A percentile compares a stretch with the other conserved stretches of the same genome.
These are phyloP conservation scores for Emmonsiellopsis sp. DNA, from an alignment of 2,329 filamentous ascomycete genomes.

Conservation along the genomic window DNA sequence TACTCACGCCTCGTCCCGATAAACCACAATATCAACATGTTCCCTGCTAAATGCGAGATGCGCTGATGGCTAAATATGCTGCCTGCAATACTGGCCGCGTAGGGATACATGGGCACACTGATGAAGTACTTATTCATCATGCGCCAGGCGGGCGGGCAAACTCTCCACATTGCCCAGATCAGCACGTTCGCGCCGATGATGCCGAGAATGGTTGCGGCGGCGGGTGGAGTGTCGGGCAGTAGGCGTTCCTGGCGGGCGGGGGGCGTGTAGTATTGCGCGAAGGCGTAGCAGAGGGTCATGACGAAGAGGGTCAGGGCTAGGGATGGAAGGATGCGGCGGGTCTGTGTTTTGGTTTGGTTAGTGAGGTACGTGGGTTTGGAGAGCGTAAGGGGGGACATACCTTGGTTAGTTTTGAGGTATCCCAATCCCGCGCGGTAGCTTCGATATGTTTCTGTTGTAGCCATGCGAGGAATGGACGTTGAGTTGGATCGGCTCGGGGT, in stretches of 20 bases:
- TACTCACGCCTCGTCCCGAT: conserved; percentile 42
- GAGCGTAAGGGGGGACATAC: conserved; percentile 15
- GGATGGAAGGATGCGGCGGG: conserved; percentile 39
- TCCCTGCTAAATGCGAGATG: conserved; percentile 42
- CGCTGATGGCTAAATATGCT: conserved; percentile 51
- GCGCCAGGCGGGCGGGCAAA: conserved; percentile 45
- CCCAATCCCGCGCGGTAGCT: conserved; percentile 25
- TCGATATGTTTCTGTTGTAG: conserved; percentile 34
- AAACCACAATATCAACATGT: conserved; percentile 47
- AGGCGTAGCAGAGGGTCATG: conserved; percentile 34
- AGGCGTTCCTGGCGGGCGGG: conserved; percentile 40
- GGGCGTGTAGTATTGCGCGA: conserved; percentile 41
- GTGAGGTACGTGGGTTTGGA: neutral
- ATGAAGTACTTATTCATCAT: conserved; percentile 50
- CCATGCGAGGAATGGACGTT: conserved; percentile 34
- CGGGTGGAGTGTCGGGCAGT: conserved; percentile 41
- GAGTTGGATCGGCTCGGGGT: conserved; percentile 31
- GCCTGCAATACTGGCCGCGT: conserved; percentile 43
- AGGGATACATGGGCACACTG: conserved; percentile 44
- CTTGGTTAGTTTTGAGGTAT: conserved; percentile 26
- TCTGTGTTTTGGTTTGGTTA: conserved; percentile 15
- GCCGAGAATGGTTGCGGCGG: conserved; percentile 42
- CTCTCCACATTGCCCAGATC: conserved; percentile 45
- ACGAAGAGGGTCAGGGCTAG: conserved; percentile 31
- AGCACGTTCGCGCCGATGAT: conserved; percentile 43